A percentile compares a stretch with the other conserved stretches of the same genome.
Conservation (phyloP, 2,329 filamentous ascomycete genomes). For the Pseudogymnoascus sp. region DNA sequence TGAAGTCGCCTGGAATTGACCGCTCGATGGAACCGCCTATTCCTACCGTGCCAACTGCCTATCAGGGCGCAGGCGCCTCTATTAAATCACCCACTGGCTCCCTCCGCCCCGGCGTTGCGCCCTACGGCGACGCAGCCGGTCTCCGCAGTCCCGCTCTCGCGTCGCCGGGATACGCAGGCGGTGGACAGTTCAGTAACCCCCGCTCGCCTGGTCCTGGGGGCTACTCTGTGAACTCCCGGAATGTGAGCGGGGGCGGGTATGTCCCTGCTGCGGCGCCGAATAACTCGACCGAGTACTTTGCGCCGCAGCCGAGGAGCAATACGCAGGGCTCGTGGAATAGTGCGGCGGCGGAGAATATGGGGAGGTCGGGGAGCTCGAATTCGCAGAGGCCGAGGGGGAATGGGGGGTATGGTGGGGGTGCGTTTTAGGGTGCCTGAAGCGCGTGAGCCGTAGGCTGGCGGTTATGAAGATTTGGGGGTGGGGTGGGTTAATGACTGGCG, state of each 20-base stretch:
- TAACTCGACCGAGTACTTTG: not conserved
- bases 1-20: not conserved
- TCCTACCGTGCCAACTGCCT: not conserved
- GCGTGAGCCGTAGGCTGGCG: not conserved
- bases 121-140: not conserved
- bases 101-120: not conserved
- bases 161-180: not conserved
- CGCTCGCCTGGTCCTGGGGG: not conserved
- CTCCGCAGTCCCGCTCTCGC: not conserved
- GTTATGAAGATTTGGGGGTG: not conserved
- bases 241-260: not conserved
- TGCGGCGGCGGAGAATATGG: not conserved
- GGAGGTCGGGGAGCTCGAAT: not conserved
- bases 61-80: not conserved
- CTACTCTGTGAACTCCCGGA: not conserved
- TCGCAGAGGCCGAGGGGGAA: conserved; percentile 1
- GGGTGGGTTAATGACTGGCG: not conserved
- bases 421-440: not conserved
- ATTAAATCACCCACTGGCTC: not conserved
- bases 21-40: not conserved
- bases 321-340: conserved; percentile 1
- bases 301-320: not conserved
- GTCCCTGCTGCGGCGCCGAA: not conserved
- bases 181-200: not conserved
- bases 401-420: not conserved